Base-by-base conservation (phyloP, 106 monocot species). In the Dendrobium nobile region DNA sequence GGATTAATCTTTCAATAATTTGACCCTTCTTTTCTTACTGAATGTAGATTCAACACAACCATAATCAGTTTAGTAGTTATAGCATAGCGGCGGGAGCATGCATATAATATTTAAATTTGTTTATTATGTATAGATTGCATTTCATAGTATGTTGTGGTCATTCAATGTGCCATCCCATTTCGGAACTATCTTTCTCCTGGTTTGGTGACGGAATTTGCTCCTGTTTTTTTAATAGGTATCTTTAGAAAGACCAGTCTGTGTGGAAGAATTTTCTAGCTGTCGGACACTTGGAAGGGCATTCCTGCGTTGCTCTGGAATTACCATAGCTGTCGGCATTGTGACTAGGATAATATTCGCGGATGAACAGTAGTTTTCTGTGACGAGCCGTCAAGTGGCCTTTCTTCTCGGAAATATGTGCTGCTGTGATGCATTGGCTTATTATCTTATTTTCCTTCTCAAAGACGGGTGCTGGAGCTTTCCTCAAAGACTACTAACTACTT, bases 251-350 rank as follows among this genome's bases (percentile, higher is more conserved):
- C 78, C 86, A 40, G 90, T 97, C 41, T 97, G 96, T 76, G 88
- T 90, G 27, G 94, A 94, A 82, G 96, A 94, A 81, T 97, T 97
- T 77, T 87, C 90, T 16, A 82, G 68, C 31, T 90, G 90, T 48
- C 84, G 94, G 20, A 85, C 86, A 13, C 90, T 97, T 17, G 96
- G 96, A 47, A 88, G 94, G 79, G 92, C 83, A 16, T 90, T 93
- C 80, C 48, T 95, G 44, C 85, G 95, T 44, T 84, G 87, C 43
- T 88, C 85, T 13, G 95, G 90, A 0, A 84, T 44, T 76, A 95
- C 95, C 17, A 54, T 92, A 61, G 95, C 92, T 42, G 95, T 92
- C 2, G 95, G 95, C 70, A 83, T 92, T 54, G 92, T 95, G 55
- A 87, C 76, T 24, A 79, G 90, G 33, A 68, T 93, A 58, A 33